These are phyloP conservation scores for Suillus ampliporus DNA, from an alignment of 768 basidiomycete species.

Conservation along the genomic window DNA sequence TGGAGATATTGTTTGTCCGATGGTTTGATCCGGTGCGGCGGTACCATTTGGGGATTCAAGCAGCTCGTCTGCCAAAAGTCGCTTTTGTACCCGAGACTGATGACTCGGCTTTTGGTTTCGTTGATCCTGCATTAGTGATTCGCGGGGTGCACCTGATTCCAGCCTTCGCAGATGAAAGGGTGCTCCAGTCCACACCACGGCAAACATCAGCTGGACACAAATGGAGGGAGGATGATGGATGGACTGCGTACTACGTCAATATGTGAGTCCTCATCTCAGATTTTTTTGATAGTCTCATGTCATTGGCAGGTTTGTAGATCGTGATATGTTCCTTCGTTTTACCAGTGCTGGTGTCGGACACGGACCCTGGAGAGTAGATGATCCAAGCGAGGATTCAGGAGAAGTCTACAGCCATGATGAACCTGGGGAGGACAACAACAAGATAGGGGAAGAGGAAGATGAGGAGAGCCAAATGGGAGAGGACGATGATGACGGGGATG, in stretches of 20 bases:
- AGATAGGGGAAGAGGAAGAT: background rate
- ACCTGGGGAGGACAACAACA: background rate
- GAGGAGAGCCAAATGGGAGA: too few relatives aligned
- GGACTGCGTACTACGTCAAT: conserved; percentile 30
- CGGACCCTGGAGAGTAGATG: background rate
- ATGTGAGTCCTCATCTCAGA: conserved; percentile 22
- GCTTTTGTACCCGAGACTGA: conserved; percentile 27
- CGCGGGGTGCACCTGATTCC: conserved; percentile 42
- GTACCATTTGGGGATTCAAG: background rate
- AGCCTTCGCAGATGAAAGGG: conserved; percentile 29
- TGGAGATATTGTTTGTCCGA: conserved; percentile 42
- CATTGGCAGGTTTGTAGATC: conserved; percentile 14
- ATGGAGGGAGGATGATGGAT: conserved; percentile 20
- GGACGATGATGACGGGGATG: too few relatives aligned
- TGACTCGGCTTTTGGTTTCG: conserved; percentile 38
- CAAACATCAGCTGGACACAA: background rate
- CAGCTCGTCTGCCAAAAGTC: conserved; percentile 24
- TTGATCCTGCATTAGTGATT: conserved; percentile 40
- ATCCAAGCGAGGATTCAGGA: too few relatives aligned
- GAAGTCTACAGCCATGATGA: too few relatives aligned
- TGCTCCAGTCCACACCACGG: conserved; percentile 5
- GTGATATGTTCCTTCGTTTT: conserved; percentile 38
- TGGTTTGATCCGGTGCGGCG: conserved; percentile 32
- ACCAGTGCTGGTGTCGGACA: conserved; percentile 37
- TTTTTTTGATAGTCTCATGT: background rate